A percentile compares a stretch with the other conserved stretches of the same genome.
Evolutionary conservation across 495 filamentous ascomycete species (phyloP).

Genomic region (Pseudoneurospora amorphoporcata): DNA sequence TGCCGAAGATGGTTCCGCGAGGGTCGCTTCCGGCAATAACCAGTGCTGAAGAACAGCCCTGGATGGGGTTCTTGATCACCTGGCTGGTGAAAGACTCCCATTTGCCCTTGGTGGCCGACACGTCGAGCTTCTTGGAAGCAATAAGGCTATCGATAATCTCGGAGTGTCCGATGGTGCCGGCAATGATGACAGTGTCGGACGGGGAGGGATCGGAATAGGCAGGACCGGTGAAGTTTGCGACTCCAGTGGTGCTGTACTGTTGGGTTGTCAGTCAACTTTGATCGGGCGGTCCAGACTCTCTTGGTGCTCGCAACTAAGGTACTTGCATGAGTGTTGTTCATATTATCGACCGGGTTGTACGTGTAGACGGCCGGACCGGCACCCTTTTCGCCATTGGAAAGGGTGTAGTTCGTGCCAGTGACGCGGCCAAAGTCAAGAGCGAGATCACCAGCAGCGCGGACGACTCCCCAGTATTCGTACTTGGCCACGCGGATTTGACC

Average conservation of each 20-base stretch:
- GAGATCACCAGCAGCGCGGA: constrained; percentile 55
- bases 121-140: constrained; percentile 43
- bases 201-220: constrained; percentile 34
- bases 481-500: constrained; percentile 43
- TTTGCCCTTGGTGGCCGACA: constrained; percentile 42
- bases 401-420: constrained; percentile 49
- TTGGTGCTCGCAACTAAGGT: not conserved
- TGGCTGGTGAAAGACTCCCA: constrained; percentile 62
- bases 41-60: constrained; percentile 47
- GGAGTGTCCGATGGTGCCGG: constrained; percentile 57
- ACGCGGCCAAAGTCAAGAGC: constrained; percentile 63
- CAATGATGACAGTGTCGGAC: constrained; percentile 49
- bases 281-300: not conserved
- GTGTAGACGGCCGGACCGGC: constrained; percentile 27
- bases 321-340: constrained; percentile 38
- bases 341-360: constrained; percentile 33
- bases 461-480: constrained; percentile 56
- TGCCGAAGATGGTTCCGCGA: constrained; percentile 60
- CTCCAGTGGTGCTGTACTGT: constrained; percentile 34
- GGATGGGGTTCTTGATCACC: constrained; percentile 48
- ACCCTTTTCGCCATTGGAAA: constrained; percentile 37
- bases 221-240: constrained; percentile 34
- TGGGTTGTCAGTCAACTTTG: not conserved
- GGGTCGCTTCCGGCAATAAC: constrained; percentile 61
- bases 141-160: constrained; percentile 48